Percentiles rank a stretch among this genome's conserved stretches.
phyloP scores from a whole-genome alignment of 768 basidiomycete genomes.

The Boletus sp. region DNA sequence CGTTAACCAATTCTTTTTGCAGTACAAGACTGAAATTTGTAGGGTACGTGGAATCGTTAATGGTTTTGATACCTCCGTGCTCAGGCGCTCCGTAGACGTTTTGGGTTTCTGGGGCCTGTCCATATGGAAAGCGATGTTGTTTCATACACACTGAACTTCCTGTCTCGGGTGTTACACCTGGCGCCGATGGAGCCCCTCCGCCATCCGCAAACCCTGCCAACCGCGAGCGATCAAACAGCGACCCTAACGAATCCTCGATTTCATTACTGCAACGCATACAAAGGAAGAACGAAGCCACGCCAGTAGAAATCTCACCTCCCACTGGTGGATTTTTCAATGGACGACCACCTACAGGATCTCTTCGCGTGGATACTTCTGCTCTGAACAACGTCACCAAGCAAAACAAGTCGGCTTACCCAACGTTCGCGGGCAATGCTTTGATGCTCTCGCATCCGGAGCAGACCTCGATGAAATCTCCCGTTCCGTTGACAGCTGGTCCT shows the following conservation, averaged over 20 bases:
- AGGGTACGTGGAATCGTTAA: conserved; percentile 48
- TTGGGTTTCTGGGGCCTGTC: conserved; percentile 92
- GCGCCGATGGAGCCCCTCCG: conserved; percentile 51
- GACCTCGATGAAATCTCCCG: conserved; percentile 62
- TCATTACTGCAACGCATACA: conserved; percentile 80
- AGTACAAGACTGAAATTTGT: conserved; percentile 96
- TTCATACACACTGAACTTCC: conserved; percentile 91
- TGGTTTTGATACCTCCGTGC: neutral
- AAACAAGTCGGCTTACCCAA: conserved; percentile 85
- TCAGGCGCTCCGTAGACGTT: conserved; percentile 57
- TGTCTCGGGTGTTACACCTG: conserved; percentile 53
- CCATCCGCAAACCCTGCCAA: conserved; percentile 50
- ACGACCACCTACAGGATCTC: conserved; percentile 63
- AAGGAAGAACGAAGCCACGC: conserved; percentile 57
- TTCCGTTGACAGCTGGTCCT: conserved; percentile 80
- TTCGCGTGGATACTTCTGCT: conserved; percentile 72
- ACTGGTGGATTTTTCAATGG: conserved; percentile 48
- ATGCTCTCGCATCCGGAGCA: conserved; percentile 58
- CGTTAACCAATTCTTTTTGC: conserved; percentile 18
- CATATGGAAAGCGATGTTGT: conserved; percentile 89
- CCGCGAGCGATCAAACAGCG: conserved; percentile 73
- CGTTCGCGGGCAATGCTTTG: conserved; percentile 44
- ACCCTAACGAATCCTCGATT: conserved; percentile 67
- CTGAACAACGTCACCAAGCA: conserved; percentile 59
- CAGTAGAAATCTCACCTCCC: conserved; percentile 48